Evolutionary conservation across 768 basidiomycete species (phyloP), one percentile per base, ranked within the genome.

Genomic region (Amanita rubescens): DNA sequence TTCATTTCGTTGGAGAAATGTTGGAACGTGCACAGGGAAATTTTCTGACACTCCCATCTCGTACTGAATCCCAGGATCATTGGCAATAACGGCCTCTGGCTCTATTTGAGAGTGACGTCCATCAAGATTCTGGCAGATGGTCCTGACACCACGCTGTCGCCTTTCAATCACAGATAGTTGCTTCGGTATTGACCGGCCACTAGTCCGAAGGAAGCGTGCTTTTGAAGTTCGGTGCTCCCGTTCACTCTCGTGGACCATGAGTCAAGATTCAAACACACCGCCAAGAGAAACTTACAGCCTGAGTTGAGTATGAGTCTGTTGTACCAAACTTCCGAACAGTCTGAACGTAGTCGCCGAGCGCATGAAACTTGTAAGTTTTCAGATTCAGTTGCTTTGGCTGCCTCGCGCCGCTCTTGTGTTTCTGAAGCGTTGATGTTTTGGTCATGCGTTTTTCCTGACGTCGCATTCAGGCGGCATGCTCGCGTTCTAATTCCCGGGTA

Each of bases 61-160:
- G 41, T 43, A 45, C 10, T 45, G 44, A 27, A 45, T 6, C n/a
- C 44, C 44, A 45, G 44, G 27, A n/a, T 45, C 25, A n/a, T 10
- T 30, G 44, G 44, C 22, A 25, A 45, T n/a, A 27, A 25, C 25
- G 11, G 37, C 8, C 42, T 45, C 44, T 5, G 27, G 14, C 44
- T 45, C 44, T 45, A 45, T n/a, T 27, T 24, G 42, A 44, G 42
- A 15, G 15, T 20, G 20, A 44, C 24, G 9, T 20, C 20, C 17
- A 20, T 44, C 24, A 11, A 44, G 3, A 22, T 4, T 44, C 42
- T 25, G 20, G 24, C 42, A 17, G 42, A 22, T 22, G 43, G 2
- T 41, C 53, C 11, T 30, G 33, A 49, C 24, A 6, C 22, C 46
- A 35, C 7, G 57, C 55, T 17, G 39, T 33, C 2, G 56, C 47